These are phyloP conservation scores for Colletotrichum kahawae DNA, from an alignment of 2,329 filamentous ascomycete genomes.

Conservation along the genomic window DNA sequence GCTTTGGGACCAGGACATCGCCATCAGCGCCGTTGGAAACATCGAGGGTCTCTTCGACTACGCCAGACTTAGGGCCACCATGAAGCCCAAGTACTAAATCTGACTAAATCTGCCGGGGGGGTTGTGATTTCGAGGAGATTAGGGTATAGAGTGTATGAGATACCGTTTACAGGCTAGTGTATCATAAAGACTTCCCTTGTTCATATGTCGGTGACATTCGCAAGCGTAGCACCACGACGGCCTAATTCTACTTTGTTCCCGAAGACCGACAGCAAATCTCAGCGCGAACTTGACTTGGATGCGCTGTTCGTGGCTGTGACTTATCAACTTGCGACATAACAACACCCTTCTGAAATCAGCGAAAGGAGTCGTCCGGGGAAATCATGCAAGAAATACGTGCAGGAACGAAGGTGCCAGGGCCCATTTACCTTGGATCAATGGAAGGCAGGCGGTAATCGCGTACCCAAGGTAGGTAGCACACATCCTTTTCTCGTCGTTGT, in stretches of 20 bases:
- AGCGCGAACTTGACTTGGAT: not conserved
- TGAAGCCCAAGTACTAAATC: slow-evolving; percentile 77
- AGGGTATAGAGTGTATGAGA: slow-evolving; percentile 63
- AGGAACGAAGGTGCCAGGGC: not conserved
- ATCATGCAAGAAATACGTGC: not conserved
- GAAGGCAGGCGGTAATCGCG: not conserved
- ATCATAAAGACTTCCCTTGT: slow-evolving; percentile 49
- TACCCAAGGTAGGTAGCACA: not conserved
- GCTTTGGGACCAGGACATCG: slow-evolving; percentile 97
- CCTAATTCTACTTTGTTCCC: slow-evolving; percentile 20
- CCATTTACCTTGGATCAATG: not conserved
- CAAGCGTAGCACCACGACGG: slow-evolving; percentile 14
- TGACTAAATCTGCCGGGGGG: slow-evolving; percentile 39
- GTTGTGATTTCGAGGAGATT: slow-evolving; percentile 36
- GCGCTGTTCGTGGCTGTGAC: not conserved
- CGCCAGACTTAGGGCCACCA: slow-evolving; percentile 79
- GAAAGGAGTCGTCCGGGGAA: not conserved
- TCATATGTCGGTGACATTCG: slow-evolving; percentile 21
- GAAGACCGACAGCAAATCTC: not conserved
- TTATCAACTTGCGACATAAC: not conserved
- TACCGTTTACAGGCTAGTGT: slow-evolving; percentile 58
- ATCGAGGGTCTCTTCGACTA: slow-evolving; percentile 89
- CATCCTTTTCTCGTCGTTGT: not conserved
- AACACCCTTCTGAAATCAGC: not conserved
- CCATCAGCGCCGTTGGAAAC: slow-evolving; percentile 88